Base-by-base conservation (phyloP, 805 yeast species). In the Torulaspora indica region DNA sequence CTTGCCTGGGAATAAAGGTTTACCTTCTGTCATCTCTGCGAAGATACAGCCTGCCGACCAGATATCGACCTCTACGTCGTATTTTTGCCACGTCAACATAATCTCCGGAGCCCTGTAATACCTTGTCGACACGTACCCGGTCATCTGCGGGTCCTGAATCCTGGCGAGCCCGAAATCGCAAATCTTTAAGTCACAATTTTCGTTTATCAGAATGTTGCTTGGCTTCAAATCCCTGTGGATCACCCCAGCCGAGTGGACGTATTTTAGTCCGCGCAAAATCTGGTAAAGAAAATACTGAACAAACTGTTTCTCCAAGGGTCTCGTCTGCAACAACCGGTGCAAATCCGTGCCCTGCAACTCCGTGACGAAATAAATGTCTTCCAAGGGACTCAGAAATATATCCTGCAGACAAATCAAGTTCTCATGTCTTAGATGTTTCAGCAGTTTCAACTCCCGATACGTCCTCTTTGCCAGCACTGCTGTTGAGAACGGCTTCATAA, bases 1-100 rank as follows among this genome's bases (percentile, higher is more conserved):
- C 63, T 87, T 88, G 38, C 98, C 98, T 0, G 98, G 98, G 75
- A 91, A 91, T 35, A 91, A 73, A 1, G 98, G 98, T 66, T 87
- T 88, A 8, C 96, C 96, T 64, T 90, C 96, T 54, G 91, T 85
- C 96, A 91, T 91, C 65, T 91, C 98, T 7, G 97, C 93, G 60
- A 91, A 85, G 46, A 91, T 90, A 70, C 98, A 91, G 17, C 96
- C 98, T 8, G 95, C 95, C 17, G 95, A 84, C 98, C 98, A 91
- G 57, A 91, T 86, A 67, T 91, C 98, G 30, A 91, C 98, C 68
- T 90, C 97, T 7, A 87, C 82, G 60, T 90, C 96, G 68, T 91
- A 91, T 63, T 91, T 88, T 66, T 91, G 98, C 98, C 98, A 91
- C 22, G 97, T 89, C 52, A 91, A 76, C 98, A 91, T 91, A 67